phyloP scores from a whole-genome alignment of 257 asterid genomes.

The Galeopsis tetrahit region DNA sequence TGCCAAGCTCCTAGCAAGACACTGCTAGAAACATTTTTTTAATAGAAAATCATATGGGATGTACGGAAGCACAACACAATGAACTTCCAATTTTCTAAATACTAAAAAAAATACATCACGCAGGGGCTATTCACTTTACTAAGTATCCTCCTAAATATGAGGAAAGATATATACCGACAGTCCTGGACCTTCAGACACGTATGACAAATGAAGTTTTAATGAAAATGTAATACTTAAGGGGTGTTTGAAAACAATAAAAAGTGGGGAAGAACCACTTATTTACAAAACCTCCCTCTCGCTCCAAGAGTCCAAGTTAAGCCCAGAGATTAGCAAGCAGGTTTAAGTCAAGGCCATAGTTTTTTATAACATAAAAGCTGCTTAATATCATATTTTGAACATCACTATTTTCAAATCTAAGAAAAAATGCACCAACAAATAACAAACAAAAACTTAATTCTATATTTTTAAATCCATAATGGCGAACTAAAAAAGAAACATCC shows the following conservation, averaged over 20 bases:
- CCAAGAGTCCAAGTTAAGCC: not conserved
- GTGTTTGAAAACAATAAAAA: not conserved
- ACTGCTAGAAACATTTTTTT: not conserved
- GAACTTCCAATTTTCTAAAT: constrained; percentile 9
- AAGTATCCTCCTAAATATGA: constrained; percentile 7
- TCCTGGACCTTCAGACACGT: not conserved
- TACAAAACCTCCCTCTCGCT: not conserved
- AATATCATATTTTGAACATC: too few species aligned
- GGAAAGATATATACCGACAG: constrained; percentile 6
- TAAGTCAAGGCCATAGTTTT: not conserved
- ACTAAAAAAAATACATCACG: not conserved
- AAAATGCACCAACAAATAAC: not conserved
- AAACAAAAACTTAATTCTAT: too few species aligned
- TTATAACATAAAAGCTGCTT: not conserved
- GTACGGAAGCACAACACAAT: not conserved
- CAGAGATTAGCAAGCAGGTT: constrained; percentile 3
- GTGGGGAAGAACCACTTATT: not conserved
- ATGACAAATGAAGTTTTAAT: not conserved
- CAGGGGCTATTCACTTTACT: not conserved
- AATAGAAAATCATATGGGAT: not conserved
- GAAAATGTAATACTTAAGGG: not conserved
- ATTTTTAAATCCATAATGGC: too few species aligned
- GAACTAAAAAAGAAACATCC: too few species aligned
- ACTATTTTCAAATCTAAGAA: not conserved
- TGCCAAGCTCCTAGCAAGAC: constrained; percentile 23